phyloP scores from a whole-genome alignment of 192 early-diverging fungal species.

The Chytriomyces hyalinus region DNA sequence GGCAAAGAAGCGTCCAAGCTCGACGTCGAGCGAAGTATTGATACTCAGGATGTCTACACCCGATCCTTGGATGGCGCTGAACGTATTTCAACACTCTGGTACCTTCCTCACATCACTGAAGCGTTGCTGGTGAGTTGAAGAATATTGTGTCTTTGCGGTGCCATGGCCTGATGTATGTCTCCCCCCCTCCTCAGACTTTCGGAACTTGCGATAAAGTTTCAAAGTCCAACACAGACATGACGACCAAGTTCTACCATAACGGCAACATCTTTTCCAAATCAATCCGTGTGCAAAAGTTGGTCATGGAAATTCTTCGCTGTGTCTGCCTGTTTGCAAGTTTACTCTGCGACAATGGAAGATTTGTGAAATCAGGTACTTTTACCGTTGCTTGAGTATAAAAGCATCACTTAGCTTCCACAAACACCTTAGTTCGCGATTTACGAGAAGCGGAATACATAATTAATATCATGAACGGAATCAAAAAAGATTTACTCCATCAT shows the following conservation, averaged over 20 bases:
- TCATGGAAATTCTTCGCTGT: slow-evolving; percentile 49
- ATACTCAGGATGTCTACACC: slow-evolving; percentile 49
- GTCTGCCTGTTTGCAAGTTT: slow-evolving; percentile 47
- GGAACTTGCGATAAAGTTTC: slow-evolving; percentile 30
- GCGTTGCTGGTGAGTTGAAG: slow-evolving; percentile 41
- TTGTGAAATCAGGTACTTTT: slow-evolving; percentile 45
- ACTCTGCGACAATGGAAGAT: slow-evolving; percentile 55
- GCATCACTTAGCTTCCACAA: background rate
- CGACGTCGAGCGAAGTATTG: slow-evolving; percentile 43
- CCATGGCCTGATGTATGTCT: background rate
- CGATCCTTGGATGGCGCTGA: slow-evolving; percentile 34
- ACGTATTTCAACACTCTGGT: slow-evolving; percentile 54
- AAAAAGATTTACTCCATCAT: slow-evolving; percentile 55
- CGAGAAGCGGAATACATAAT: slow-evolving; percentile 60
- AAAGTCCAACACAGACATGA: slow-evolving; percentile 38
- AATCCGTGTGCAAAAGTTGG: slow-evolving; percentile 43
- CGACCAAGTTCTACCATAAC: slow-evolving; percentile 48
- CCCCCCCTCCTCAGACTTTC: background rate
- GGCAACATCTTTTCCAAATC: slow-evolving; percentile 44
- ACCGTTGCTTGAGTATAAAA: background rate
- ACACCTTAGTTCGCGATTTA: slow-evolving; percentile 46
- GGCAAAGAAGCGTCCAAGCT: slow-evolving; percentile 33
- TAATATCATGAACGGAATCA: slow-evolving; percentile 49
- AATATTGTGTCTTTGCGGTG: background rate
- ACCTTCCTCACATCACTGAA: slow-evolving; percentile 59